These are phyloP conservation scores for Ceratocystis cubensis DNA, from an alignment of 2,329 filamentous ascomycete species.

Conservation along the genomic window DNA sequence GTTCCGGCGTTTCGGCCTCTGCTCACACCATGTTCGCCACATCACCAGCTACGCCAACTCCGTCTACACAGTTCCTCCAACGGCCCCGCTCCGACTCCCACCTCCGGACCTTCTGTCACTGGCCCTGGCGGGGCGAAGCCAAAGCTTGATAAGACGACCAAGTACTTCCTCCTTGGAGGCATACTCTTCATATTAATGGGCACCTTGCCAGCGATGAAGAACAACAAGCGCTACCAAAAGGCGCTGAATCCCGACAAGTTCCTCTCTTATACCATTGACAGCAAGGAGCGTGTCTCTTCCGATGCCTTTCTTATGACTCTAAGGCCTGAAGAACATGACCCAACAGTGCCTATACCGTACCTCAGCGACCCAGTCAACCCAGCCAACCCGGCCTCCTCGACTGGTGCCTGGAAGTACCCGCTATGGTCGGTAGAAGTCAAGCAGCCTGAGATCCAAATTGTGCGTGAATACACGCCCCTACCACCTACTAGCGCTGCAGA, in stretches of 20 bases:
- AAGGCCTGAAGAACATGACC: constrained; percentile 29
- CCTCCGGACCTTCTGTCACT: neutral
- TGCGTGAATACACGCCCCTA: constrained; percentile 79
- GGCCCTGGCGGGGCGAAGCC: neutral
- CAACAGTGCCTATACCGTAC: constrained; percentile 24
- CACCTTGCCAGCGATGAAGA: constrained; percentile 16
- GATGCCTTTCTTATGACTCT: constrained; percentile 59
- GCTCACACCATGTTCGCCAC: neutral
- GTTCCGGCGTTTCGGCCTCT: neutral
- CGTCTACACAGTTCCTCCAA: neutral
- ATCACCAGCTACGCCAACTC: neutral
- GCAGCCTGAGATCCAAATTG: constrained; percentile 87
- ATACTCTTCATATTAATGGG: constrained; percentile 19
- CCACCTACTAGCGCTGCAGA: constrained; percentile 37
- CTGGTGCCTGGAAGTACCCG: constrained; percentile 35
- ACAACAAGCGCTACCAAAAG: constrained; percentile 20
- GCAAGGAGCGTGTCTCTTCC: constrained; percentile 50
- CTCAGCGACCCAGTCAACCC: constrained; percentile 12
- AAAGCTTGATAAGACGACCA: constrained; percentile 19
- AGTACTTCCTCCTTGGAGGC: constrained; percentile 18
- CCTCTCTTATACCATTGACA: constrained; percentile 51
- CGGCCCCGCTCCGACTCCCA: neutral
- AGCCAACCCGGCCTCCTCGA: constrained; percentile 20
- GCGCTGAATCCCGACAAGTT: constrained; percentile 49
- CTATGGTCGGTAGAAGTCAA: constrained; percentile 88